Base-by-base conservation (phyloP, 148 eudicot species). In the Heliosperma pusillum region DNA sequence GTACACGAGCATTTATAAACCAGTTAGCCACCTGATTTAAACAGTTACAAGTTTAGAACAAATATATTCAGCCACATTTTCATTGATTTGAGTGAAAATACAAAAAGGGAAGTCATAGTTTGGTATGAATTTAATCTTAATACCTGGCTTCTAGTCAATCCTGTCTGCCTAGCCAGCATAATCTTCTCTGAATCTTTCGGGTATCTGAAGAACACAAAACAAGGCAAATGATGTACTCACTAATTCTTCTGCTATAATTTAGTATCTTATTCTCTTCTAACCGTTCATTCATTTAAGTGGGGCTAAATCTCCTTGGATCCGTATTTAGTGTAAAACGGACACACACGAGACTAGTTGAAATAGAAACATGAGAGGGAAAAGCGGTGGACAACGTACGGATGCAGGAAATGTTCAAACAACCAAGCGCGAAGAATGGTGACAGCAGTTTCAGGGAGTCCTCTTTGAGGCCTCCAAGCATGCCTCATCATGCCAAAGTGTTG, bases 1-100 rank as follows among this genome's bases (percentile, higher is more conserved):
- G 96, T 71, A 92, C 98, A 52, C 98, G 88, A 50, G 98, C 98
- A 75, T 95, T 92, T 53, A 95, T 90, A 78, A 95, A 95, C 98
- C 97, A 92, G 79, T 95, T 95, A 29, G 96, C 97, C 25, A 94
- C 96, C 98, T 94, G 85, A 24, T 58, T 10, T 22, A 44, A 20
- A 74, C 21, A 40, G 21, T 60, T 13, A 60, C 6, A 5, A 33
- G 40, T 33, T 33, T 33, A 33, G 61, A 50, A 50, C 59, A 15
- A 70, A 52, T 7, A 50, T 10, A 17, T 2, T 1, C 21, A 7
- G 20, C 8, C 25, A 24, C 52, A 67, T 2, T 36, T 4, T 10
- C 20, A 42, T 47, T 29, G 19, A 3, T 7, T n/a, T 30, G 16
- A 71, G 5, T 56, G 22, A 2, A 29, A 30, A 13, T 2, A 22